These are phyloP conservation scores for Metarhizium guizhouense DNA, from an alignment of 2,329 filamentous ascomycete genomes.

Conservation along the genomic window DNA sequence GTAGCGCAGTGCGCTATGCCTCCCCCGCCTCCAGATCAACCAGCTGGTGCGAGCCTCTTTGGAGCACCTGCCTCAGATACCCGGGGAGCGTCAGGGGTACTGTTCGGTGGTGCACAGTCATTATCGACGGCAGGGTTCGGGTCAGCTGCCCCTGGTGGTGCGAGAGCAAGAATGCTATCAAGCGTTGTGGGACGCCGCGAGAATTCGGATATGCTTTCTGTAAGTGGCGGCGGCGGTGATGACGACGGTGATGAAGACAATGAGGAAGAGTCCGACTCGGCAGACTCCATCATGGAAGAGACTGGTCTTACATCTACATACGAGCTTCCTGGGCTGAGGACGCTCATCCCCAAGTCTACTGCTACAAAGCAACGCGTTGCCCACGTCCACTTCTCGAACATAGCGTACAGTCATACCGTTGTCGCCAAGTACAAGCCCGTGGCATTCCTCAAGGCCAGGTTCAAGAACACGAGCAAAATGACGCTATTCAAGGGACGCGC, in stretches of 20 bases:
- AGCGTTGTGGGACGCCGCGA: not conserved
- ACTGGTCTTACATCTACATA: conserved; percentile 47
- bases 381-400: conserved; percentile 34
- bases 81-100: not conserved
- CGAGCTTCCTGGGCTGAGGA: conserved; percentile 44
- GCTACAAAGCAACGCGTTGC: conserved; percentile 46
- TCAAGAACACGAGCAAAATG: conserved; percentile 42
- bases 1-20: not conserved
- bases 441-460: conserved; percentile 45
- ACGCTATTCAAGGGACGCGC: conserved; percentile 42
- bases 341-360: conserved; percentile 36
- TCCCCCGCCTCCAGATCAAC: not conserved
- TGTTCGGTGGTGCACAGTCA: not conserved
- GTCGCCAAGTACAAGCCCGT: conserved; percentile 48
- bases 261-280: not conserved
- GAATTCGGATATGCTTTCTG: not conserved
- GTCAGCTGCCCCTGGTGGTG: not conserved
- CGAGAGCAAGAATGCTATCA: conserved; percentile 8
- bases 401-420: conserved; percentile 43
- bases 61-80: not conserved
- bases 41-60: not conserved
- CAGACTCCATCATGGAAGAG: conserved; percentile 42
- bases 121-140: not conserved
- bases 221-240: not conserved
- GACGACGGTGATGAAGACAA: not conserved